phyloP scores from a whole-genome alignment of 2,329 filamentous ascomycete genomes.

The Venturia effusa region DNA sequence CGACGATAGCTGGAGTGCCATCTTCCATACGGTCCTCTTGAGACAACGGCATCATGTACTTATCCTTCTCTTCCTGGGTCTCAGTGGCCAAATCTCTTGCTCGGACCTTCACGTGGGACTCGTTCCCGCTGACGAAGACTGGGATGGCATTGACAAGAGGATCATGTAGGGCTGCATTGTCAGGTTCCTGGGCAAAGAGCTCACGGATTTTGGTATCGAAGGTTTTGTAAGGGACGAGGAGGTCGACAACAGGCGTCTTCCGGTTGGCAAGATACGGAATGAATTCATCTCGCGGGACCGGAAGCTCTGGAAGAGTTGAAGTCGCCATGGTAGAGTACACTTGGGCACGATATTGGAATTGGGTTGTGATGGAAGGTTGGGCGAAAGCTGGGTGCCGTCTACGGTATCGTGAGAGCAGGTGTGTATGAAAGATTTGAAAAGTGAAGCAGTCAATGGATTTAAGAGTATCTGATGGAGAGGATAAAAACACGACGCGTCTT shows the following conservation, averaged over 20 bases:
- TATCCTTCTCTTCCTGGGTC: constrained; percentile 47
- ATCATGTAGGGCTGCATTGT: constrained; percentile 25
- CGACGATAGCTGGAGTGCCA: constrained; percentile 57
- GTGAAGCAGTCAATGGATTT: background rate
- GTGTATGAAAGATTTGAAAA: background rate
- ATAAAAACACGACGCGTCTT: background rate
- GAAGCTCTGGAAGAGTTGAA: background rate
- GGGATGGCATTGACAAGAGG: constrained; percentile 54
- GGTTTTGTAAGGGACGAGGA: constrained; percentile 55
- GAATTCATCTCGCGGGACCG: background rate
- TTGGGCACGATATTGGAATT: background rate
- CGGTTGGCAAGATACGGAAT: background rate
- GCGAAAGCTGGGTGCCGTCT: background rate
- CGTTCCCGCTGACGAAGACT: constrained; percentile 45
- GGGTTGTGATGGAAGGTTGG: background rate
- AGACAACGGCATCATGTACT: constrained; percentile 59
- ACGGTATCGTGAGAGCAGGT: background rate
- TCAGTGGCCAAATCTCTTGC: constrained; percentile 50
- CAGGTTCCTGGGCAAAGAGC: constrained; percentile 57
- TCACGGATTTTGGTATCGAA: constrained; percentile 58
- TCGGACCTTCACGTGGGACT: constrained; percentile 47
- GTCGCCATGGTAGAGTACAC: background rate
- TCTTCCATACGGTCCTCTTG: constrained; percentile 49
- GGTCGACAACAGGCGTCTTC: constrained; percentile 36
- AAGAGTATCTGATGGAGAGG: background rate